Evolutionary conservation across 495 filamentous ascomycete species (phyloP).

Genomic region (Neohortaea acidophila): DNA sequence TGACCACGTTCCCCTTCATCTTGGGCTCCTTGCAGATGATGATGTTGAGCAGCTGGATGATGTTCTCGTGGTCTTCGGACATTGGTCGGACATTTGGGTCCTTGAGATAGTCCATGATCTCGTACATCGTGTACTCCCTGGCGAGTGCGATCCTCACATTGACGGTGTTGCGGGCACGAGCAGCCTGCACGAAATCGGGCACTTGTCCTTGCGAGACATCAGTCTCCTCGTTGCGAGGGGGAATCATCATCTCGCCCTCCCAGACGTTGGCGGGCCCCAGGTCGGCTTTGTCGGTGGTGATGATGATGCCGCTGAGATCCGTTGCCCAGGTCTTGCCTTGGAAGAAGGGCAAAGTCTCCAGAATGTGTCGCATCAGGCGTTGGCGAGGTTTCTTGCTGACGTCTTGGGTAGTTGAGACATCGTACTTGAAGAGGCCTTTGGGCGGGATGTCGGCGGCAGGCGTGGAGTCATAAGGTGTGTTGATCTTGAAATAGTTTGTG

Average conservation of each 20-base stretch:
- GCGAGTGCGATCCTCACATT: slow-evolving; percentile 14
- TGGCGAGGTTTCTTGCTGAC: slow-evolving; percentile 19
- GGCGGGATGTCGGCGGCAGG: slow-evolving; percentile 2
- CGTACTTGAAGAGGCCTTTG: slow-evolving; percentile 7
- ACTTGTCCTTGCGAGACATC: background rate
- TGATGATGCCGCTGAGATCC: slow-evolving; percentile 21
- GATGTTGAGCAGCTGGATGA: slow-evolving; percentile 41
- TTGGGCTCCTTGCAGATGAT: slow-evolving; percentile 27
- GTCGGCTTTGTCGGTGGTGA: slow-evolving; percentile 19
- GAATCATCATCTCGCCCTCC: slow-evolving; percentile 11
- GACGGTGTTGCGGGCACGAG: slow-evolving; percentile 7
- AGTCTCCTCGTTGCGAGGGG: slow-evolving; percentile 2
- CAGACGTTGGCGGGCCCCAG: slow-evolving; percentile 6
- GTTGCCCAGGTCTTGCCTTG: slow-evolving; percentile 11
- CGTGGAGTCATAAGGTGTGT: slow-evolving; percentile 4
- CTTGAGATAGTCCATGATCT: slow-evolving; percentile 25
- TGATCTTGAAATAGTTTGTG: slow-evolving; percentile 34
- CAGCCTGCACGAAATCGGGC: slow-evolving; percentile 2
- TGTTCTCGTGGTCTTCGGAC: slow-evolving; percentile 16
- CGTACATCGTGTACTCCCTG: slow-evolving; percentile 11
- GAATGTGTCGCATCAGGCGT: slow-evolving; percentile 18
- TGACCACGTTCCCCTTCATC: slow-evolving; percentile 25
- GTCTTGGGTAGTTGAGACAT: slow-evolving; percentile 11
- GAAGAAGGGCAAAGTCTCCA: slow-evolving; percentile 15
- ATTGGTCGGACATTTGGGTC: slow-evolving; percentile 10